Base-by-base conservation (phyloP, 345 rosid species). In the Punica granatum region DNA sequence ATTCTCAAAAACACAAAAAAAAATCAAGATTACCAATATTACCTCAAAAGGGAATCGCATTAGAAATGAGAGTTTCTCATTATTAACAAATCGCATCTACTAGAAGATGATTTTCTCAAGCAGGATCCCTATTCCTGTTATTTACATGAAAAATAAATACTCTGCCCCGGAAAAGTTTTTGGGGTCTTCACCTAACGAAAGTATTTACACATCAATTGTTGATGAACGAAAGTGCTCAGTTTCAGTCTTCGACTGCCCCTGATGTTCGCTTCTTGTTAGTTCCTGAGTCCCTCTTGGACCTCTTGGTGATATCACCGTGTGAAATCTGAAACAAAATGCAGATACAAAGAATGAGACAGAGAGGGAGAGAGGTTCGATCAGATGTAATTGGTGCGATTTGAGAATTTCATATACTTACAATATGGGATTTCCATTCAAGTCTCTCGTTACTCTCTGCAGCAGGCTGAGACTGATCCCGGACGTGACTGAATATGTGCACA, bases 361-460 rank as follows among this genome's bases (percentile, higher is more conserved):
- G 36, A n/a, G 21, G 34, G 14, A 28, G 25, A 19, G 16, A n/a
- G 18, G 25, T 21, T 19, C 7, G 16, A 3, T 7, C 67, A 19
- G 35, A 30, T 48, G 35, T 30, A 6, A n/a, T 48, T 19, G 23
- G 15, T 21, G 41, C 6, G 31, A 51, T 46, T 48, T 12, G 41
- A 13, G 60, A 18, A 44, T 65, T 51, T 35, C 69, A 51, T 68
- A 67, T 36, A 75, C 98, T 84, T 81, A 92, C 96, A 67, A 87
- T 79, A 64, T 81, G 76, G 43, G 99, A 87, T 72, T 85, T 93
- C 96, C 97, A 89, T 73, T 84, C 90, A 32, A 70, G 62, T 67
- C 79, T 82, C 43, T 78, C 78, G 18, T 72, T 69, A 12, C 72
- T 77, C 19, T 82, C 90, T 3, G 69, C 66, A 51, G 67, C 54